phyloP scores from a whole-genome alignment of 1,139 yeast genomes.

The Zygosaccharomyces sapae region DNA sequence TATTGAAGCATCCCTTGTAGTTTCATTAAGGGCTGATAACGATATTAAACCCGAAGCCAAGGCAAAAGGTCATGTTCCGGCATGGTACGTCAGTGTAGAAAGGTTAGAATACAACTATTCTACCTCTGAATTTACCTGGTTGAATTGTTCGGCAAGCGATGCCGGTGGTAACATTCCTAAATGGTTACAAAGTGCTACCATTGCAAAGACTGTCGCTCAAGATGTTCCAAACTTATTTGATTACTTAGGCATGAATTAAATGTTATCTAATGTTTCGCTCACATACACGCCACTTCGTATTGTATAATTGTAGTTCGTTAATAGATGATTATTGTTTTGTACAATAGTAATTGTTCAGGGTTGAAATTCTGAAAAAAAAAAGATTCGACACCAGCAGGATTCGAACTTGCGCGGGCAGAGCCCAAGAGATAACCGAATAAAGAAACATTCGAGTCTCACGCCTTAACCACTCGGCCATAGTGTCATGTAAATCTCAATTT shows the following conservation, averaged over 20 bases:
- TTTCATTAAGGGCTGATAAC: slow-evolving; percentile 47
- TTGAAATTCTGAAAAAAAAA: neutral
- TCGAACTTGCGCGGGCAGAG: slow-evolving; percentile 43
- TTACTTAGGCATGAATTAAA: slow-evolving; percentile 38
- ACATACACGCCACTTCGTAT: neutral
- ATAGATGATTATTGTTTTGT: too few species aligned
- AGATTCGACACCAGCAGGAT: slow-evolving; percentile 38
- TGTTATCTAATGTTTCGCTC: neutral
- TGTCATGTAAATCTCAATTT: slow-evolving; percentile 22
- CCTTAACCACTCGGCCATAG: slow-evolving; percentile 43
- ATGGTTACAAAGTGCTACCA: slow-evolving; percentile 54
- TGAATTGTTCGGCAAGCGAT: slow-evolving; percentile 50
- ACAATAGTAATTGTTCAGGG: too few species aligned
- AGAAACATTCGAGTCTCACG: slow-evolving; percentile 38
- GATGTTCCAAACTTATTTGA: slow-evolving; percentile 63
- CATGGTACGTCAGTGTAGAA: slow-evolving; percentile 58
- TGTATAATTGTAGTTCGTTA: too few species aligned
- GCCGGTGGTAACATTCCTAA: slow-evolving; percentile 66
- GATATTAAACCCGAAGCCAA: slow-evolving; percentile 23
- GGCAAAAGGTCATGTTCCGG: slow-evolving; percentile 38
- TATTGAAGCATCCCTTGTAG: slow-evolving; percentile 44
- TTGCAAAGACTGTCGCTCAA: slow-evolving; percentile 55
- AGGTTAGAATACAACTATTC: slow-evolving; percentile 42
- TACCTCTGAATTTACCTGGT: slow-evolving; percentile 50
- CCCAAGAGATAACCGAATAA: slow-evolving; percentile 37